Evolutionary conservation across 352 stramenopile species (phyloP), one percentile per base, ranked within the genome.

Genomic region (Phytophthora sp.): DNA sequence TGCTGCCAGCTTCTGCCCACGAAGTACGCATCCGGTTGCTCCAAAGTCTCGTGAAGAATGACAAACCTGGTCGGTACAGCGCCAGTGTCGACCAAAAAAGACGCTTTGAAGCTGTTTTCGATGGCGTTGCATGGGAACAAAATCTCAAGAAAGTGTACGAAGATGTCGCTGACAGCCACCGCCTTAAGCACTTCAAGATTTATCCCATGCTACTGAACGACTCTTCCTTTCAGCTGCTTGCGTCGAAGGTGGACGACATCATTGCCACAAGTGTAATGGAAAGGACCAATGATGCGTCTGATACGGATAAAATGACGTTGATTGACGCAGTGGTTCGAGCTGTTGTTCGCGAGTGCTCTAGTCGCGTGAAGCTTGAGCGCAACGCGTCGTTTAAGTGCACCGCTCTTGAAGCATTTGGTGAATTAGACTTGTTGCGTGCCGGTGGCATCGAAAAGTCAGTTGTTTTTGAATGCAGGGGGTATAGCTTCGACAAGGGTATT

Each of bases 21-120:
- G 58, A 65, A 15, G 37, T 48, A 8, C 56, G 56, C 3, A 66
- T 66, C 23, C 18, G 24, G 39, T 15, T 54, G 21, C 20, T 66
- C 11, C 37, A 59, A 34, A 42, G 35, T n/a, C 28, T 59, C 8
- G 56, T 65, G 35, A 65, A 53, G 46, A 46, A 65, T 23, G 27
- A 58, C 35, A 35, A 35, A 5, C 5, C 20, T 15, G 7, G 58
- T 23, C 4, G 9, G 6, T 39, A 18, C 20, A n/a, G n/a, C n/a
- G 12, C 12, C 27, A 65, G 10, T 15, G 46, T 65, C 30, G 30
- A 31, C 12, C 46, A 46, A 45, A 65, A 65, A 23, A 28, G 56
- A 24, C 56, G 46, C 31, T 65, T 65, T 12, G 46, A n/a, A 31
- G 56, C 56, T 11, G 56, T 46, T 38, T 65, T 65, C 41, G 46